phyloP scores from a whole-genome alignment of 1,139 yeast genomes.

The Blastobotrys indianensis region DNA sequence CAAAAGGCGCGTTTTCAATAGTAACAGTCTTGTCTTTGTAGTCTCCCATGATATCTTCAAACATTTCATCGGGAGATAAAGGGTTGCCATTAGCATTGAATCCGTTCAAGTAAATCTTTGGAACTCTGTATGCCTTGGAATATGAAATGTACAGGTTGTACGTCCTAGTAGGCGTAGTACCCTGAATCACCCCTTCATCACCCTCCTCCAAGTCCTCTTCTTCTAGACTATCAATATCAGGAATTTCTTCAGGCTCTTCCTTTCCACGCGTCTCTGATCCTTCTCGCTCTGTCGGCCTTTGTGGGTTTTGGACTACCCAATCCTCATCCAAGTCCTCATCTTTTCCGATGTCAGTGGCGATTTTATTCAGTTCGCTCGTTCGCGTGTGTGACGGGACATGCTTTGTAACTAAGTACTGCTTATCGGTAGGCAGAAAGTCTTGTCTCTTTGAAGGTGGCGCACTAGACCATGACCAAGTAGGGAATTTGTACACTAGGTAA shows the following conservation, averaged over 20 bases:
- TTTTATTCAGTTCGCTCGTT: conserved; percentile 54
- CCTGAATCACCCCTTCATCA: conserved; percentile 21
- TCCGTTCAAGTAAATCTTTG: conserved; percentile 89
- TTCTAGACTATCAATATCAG: conserved; percentile 31
- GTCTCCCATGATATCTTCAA: conserved; percentile 87
- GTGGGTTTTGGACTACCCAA: conserved; percentile 41
- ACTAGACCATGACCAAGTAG: conserved; percentile 92
- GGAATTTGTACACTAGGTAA: conserved; percentile 80
- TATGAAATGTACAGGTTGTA: conserved; percentile 88
- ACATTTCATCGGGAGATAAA: conserved; percentile 81
- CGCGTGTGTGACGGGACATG: conserved; percentile 84
- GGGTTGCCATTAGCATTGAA: conserved; percentile 82
- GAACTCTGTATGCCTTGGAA: conserved; percentile 92
- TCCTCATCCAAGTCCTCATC: conserved; percentile 49
- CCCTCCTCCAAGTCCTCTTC: conserved; percentile 30
- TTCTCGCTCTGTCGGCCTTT: not conserved
- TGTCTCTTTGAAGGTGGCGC: conserved; percentile 56
- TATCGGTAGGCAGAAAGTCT: conserved; percentile 75
- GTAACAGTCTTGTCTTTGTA: conserved; percentile 95
- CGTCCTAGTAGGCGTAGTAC: conserved; percentile 24
- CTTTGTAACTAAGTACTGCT: conserved; percentile 78
- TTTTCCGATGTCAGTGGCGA: conserved; percentile 33
- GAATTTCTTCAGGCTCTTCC: conserved; percentile 25
- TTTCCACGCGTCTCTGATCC: conserved; percentile 10
- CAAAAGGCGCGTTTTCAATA: conserved; percentile 85